Evolutionary conservation across 345 rosid genomes (phyloP), one percentile per base, ranked within the genome.

Genomic region (Xanthoceras sorbifolium): DNA sequence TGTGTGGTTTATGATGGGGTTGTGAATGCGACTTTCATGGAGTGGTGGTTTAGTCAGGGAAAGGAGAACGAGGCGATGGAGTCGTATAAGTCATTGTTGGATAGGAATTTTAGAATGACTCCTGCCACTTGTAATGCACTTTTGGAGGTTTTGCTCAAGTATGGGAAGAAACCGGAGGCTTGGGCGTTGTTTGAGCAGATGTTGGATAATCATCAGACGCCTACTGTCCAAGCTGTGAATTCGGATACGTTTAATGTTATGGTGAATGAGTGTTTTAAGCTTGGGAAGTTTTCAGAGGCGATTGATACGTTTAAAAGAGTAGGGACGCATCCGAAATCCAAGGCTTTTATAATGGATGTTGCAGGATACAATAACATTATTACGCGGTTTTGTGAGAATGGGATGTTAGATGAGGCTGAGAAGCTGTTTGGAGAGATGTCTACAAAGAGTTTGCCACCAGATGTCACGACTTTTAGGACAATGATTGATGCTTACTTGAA

Each of bases 201-300:
- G 97, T 76, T 96, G 83, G 99, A 96, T 79, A 89, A 89, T 79
- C 99, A 96, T 83, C 87, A 90, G 12, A 97, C 98, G 25, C 99
- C 98, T 0, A 91, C 83, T 54, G 83, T 80, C 32, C 97, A 87
- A 67, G 94, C 93, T 0, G 92, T 93, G 84, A 93, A 92, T 82
- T 91, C 99, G 0, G 99, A 96, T 15, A 93, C 98, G 0, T 75
- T 91, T 84, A 90, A 84, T 77, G 77, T 91, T 64, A 91, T 94
- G 97, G 98, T 96, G 36, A 93, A 96, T n/a, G 91, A 92, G 70
- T 96, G 97, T 80, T 92, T 96, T 81, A 92, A 90, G 89, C 86
- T 87, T 79, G 92, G 87, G 38, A 76, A 92, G 78, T 71, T 89
- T 77, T 80, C 55, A 0, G 97, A 90, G 84, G 99, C 93, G 0